Percentiles rank a stretch among this genome's conserved stretches.
phyloP scores from a whole-genome alignment of 2,329 filamentous ascomycete species.

The Dactylella cylindrospora region DNA sequence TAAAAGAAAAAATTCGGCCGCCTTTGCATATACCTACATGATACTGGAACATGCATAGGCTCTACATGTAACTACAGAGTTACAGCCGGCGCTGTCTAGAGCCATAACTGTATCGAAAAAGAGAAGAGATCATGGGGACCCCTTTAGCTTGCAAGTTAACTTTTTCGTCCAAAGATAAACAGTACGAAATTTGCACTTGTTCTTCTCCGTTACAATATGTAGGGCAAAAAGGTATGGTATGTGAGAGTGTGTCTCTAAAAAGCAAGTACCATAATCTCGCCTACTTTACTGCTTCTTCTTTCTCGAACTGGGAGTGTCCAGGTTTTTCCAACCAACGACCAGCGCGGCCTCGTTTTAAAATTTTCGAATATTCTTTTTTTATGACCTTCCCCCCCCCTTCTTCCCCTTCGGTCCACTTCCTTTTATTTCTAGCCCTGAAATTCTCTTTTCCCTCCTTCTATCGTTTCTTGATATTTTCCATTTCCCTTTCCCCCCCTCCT shows the following conservation, averaged over 20 bases:
- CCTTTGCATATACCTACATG: slow-evolving; percentile 42
- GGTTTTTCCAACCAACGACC: slow-evolving; percentile 40
- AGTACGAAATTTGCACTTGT: no score
- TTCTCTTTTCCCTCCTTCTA: slow-evolving; percentile 43
- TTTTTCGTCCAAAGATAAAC: no score
- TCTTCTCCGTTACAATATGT: no score
- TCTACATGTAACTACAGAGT: slow-evolving; percentile 16
- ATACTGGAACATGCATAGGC: slow-evolving; percentile 21
- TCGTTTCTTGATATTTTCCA: slow-evolving; percentile 40
- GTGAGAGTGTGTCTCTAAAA: slow-evolving; percentile 32
- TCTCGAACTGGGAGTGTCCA: no score
- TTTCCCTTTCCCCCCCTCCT: slow-evolving; percentile 44
- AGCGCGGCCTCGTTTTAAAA: slow-evolving; percentile 39
- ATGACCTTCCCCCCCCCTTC: slow-evolving; percentile 24
- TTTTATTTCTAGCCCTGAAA: slow-evolving; percentile 44
- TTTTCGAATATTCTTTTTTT: slow-evolving; percentile 40
- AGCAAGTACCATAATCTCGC: slow-evolving; percentile 44
- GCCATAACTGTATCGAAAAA: slow-evolving; percentile 39
- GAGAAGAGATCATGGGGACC: no score
- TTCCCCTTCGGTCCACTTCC: slow-evolving; percentile 35
- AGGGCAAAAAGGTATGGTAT: no score
- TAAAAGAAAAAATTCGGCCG: slow-evolving; percentile 40
- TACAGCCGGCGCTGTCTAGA: slow-evolving; percentile 29
- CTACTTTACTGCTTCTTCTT: slow-evolving; percentile 38
- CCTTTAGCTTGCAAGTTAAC: no score